phyloP scores from a whole-genome alignment of 1,284 basidiomycete genomes.

The Ustilago trichophora region DNA sequence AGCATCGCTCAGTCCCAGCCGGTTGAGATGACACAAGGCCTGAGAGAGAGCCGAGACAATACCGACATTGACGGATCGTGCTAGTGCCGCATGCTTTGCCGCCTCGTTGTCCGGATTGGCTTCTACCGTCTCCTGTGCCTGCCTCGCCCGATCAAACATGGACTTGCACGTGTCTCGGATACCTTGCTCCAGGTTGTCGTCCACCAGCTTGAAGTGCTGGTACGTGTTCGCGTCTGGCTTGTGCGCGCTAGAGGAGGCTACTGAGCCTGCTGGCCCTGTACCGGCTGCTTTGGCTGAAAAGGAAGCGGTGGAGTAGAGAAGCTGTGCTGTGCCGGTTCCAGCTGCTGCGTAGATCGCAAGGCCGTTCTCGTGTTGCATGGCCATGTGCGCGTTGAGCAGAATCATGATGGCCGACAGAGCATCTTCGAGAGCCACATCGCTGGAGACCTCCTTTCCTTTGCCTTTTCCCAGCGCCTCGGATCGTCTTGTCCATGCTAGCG shows the following conservation, averaged over 20 bases:
- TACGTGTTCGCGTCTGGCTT: constrained; percentile 61
- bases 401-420: constrained; percentile 74
- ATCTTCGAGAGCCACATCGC: constrained; percentile 44
- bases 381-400: constrained; percentile 91
- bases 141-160: constrained; percentile 36
- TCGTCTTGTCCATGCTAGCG: constrained; percentile 46
- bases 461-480: constrained; percentile 25
- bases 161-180: constrained; percentile 32
- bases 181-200: constrained; percentile 53
- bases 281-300: constrained; percentile 25
- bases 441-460: constrained; percentile 6
- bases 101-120: constrained; percentile 17
- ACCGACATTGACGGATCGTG: constrained; percentile 37
- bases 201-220: constrained; percentile 58
- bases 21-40: constrained; percentile 49
- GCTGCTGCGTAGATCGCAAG: constrained; percentile 89
- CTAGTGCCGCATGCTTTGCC: constrained; percentile 21
- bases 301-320: constrained; percentile 51
- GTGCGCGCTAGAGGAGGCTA: constrained; percentile 7
- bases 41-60: constrained; percentile 50
- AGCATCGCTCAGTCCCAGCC: constrained; percentile 30
- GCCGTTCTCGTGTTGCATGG: constrained; percentile 87
- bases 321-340: constrained; percentile 36
- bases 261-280: constrained; percentile 1
- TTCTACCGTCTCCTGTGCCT: constrained; percentile 14